Conservation (phyloP, 2,329 filamentous ascomycete species). For the Penicillium hordei region DNA sequence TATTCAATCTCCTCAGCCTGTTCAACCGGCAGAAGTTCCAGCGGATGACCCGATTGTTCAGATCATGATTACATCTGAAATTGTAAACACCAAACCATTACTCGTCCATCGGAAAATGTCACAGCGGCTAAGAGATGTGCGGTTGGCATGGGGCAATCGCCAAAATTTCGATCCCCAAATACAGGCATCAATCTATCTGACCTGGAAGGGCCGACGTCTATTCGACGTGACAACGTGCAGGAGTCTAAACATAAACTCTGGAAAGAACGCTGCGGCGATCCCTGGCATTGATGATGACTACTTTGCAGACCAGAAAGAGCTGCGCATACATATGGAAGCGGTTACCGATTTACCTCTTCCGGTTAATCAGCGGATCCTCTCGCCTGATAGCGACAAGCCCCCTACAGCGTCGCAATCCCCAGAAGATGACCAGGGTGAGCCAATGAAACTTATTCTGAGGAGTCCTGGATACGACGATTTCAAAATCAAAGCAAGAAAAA, state of each 20-base stretch:
- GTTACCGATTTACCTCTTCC: conserved; percentile 67
- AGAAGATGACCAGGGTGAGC: conserved; percentile 29
- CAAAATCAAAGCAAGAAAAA: conserved; percentile 45
- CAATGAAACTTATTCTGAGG: conserved; percentile 52
- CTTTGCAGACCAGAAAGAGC: conserved; percentile 48
- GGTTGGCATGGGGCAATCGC: conserved; percentile 66
- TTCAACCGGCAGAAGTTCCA: conserved; percentile 1
- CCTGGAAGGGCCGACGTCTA: conserved; percentile 71
- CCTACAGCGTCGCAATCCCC: not conserved
- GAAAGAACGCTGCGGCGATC: conserved; percentile 35
- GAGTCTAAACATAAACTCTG: conserved; percentile 61
- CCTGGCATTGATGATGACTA: conserved; percentile 46
- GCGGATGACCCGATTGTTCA: conserved; percentile 54
- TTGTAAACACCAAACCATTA: conserved; percentile 61
- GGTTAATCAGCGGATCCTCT: conserved; percentile 25
- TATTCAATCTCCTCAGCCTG: not conserved
- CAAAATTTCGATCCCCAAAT: conserved; percentile 56
- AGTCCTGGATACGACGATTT: conserved; percentile 53
- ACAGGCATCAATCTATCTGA: conserved; percentile 66
- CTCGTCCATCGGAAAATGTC: conserved; percentile 66
- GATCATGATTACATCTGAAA: conserved; percentile 67
- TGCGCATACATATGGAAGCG: conserved; percentile 71
- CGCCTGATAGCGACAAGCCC: not conserved
- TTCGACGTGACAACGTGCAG: conserved; percentile 74
- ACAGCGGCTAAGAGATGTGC: conserved; percentile 66